Evolutionary conservation across 495 filamentous ascomycete genomes (phyloP).

Genomic region (Stereocaulon alpinum): DNA sequence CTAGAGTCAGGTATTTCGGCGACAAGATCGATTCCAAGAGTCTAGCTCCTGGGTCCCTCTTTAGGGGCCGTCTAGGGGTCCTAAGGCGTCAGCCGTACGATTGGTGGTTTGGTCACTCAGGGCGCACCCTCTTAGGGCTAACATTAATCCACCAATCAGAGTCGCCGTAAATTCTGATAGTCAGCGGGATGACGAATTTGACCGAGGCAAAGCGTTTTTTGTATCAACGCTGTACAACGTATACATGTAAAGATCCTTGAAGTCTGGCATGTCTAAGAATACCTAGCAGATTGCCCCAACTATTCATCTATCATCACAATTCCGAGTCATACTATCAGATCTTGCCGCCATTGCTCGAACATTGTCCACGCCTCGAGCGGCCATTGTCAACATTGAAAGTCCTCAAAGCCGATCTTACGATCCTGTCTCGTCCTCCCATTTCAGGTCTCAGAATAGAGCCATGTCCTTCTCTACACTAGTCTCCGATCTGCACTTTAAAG

Average conservation of each 20-base stretch:
- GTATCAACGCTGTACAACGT: too few species aligned
- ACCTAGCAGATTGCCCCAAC: too few species aligned
- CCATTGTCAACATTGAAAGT: not conserved
- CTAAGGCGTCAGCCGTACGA: too few species aligned
- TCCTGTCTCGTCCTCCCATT: not conserved
- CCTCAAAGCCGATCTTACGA: not conserved
- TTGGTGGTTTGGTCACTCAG: too few species aligned
- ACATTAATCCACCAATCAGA: not conserved
- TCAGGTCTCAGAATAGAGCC: conserved; percentile 3
- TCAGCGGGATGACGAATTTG: not conserved
- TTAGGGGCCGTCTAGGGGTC: too few species aligned
- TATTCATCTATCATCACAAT: not conserved
- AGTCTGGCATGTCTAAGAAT: too few species aligned
- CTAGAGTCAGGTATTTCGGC: too few species aligned
- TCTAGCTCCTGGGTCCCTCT: too few species aligned
- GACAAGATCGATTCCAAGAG: too few species aligned
- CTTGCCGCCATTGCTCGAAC: not conserved
- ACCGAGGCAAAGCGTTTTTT: not conserved
- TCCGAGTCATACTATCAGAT: not conserved
- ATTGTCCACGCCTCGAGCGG: not conserved
- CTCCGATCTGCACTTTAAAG: conserved; percentile 69
- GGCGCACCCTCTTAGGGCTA: not conserved
- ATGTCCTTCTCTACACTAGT: conserved; percentile 94
- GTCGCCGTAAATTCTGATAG: not conserved
- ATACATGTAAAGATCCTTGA: too few species aligned